Percentiles rank a stretch among this genome's conserved stretches.
Evolutionary conservation across 495 filamentous ascomycete genomes (phyloP).

Genomic region (Penicillium fimorum): DNA sequence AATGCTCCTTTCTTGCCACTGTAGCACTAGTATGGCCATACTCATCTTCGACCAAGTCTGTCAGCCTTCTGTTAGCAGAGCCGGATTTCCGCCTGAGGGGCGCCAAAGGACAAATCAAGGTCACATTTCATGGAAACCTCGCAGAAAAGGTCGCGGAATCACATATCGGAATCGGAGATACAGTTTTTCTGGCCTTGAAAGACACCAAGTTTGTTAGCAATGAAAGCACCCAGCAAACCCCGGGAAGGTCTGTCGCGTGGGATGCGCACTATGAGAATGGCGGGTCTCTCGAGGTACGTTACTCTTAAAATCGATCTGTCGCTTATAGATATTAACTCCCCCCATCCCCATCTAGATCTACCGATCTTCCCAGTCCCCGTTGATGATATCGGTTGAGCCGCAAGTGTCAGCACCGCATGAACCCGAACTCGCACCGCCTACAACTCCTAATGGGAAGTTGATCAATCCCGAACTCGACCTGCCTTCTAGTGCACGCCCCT

Average conservation of each 20-base stretch:
- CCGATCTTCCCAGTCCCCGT: constrained; percentile 30
- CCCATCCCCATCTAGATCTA: constrained; percentile 31
- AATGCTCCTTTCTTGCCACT: constrained; percentile 57
- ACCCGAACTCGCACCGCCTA: constrained; percentile 21
- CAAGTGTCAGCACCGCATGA: constrained; percentile 26
- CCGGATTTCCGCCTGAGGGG: constrained; percentile 82
- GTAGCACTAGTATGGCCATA: constrained; percentile 92
- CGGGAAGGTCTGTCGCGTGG: constrained; percentile 71
- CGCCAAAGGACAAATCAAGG: constrained; percentile 76
- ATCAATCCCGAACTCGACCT: constrained; percentile 8
- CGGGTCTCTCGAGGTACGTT: constrained; percentile 57
- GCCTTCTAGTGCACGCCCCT: constrained; percentile 29
- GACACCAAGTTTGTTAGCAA: constrained; percentile 60
- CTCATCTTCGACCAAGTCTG: constrained; percentile 66
- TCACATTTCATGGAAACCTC: constrained; percentile 69
- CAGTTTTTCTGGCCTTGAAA: constrained; percentile 64
- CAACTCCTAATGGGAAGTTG: constrained; percentile 25
- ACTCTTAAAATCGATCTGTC: not conserved
- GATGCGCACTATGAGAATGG: constrained; percentile 62
- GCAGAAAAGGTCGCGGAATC: constrained; percentile 66
- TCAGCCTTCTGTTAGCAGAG: constrained; percentile 79
- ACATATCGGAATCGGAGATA: constrained; percentile 73
- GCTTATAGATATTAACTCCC: constrained; percentile 4
- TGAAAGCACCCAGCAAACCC: constrained; percentile 48
- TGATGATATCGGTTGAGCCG: constrained; percentile 49